phyloP scores from a whole-genome alignment of 345 rosid genomes.

The Tarenaya hassleriana region DNA sequence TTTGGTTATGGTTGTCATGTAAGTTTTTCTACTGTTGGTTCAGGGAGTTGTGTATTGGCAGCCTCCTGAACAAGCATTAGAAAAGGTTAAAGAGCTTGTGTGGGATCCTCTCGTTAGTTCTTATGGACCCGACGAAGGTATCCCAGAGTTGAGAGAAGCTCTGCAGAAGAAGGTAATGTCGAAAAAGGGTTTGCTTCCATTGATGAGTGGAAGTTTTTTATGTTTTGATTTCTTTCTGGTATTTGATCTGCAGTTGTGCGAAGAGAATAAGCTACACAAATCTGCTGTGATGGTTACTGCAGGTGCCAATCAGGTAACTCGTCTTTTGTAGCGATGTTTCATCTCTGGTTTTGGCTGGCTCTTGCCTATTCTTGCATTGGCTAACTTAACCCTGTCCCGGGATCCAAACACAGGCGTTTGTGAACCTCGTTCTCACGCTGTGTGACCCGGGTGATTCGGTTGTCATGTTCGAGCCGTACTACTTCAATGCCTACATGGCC shows the following conservation, averaged over 20 bases:
- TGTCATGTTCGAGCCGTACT: constrained; percentile 94
- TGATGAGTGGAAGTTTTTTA: no score
- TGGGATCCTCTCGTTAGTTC: constrained; percentile 70
- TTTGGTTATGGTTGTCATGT: no score
- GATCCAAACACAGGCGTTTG: constrained; percentile 66
- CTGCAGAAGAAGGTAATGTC: constrained; percentile 51
- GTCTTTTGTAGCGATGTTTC: constrained; percentile 1
- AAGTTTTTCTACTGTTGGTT: constrained; percentile 7
- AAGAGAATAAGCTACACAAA: constrained; percentile 62
- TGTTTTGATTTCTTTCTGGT: constrained; percentile 8
- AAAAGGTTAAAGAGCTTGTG: constrained; percentile 70
- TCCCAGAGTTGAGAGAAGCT: constrained; percentile 69
- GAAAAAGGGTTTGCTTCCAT: no score
- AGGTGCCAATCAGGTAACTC: constrained; percentile 87
- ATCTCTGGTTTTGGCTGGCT: neutral
- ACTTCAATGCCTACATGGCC: constrained; percentile 94
- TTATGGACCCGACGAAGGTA: constrained; percentile 91
- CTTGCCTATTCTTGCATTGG: constrained; percentile 6
- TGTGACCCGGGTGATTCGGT: constrained; percentile 91
- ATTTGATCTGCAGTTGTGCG: constrained; percentile 43
- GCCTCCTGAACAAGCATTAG: constrained; percentile 74
- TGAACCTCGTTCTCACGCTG: constrained; percentile 71
- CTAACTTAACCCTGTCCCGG: no score
- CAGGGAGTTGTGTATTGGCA: constrained; percentile 95
- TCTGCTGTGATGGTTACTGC: constrained; percentile 94